Evolutionary conservation across 129 eudicot species (phyloP), one percentile per base, ranked within the genome.

Genomic region (Artemisia tridentata): DNA sequence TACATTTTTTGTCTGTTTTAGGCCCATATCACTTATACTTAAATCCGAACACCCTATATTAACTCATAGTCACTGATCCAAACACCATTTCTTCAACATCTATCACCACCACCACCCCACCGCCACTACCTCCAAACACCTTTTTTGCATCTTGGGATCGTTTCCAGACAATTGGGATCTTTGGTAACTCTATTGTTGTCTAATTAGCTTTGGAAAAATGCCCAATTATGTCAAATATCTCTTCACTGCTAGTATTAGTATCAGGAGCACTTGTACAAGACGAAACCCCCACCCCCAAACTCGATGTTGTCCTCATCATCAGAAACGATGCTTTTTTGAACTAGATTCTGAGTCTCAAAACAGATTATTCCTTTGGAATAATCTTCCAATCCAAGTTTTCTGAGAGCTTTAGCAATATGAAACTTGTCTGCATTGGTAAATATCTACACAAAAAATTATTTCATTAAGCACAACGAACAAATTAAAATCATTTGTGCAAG

Each of bases 341-440:
- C 72, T 0, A 95, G 96, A 45, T 92, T 92, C 31, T 89, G 82
- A 55, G 96, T 89, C 80, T 89, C 96, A 4, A 92, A 92, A 72
- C 97, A 91, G 17, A 92, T 85, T 52, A 92, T 85, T 72, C 96
- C 98, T 69, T 92, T 95, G 23, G 89, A 92, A 53, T 95, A 92
- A 51, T 77, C 98, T 73, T 92, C 95, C 43, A 92, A 72, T 11
- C 98, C 98, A 4, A 92, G 86, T 66, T 73, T 77, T 49, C 62
- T 74, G 1, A 92, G 85, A 52, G 74, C 95, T 77, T 86, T 87
- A 10, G 74, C 79, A 16, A 88, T 96, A 67, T 92, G 98, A 59
- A 85, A 73, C 83, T 77, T 86, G 76, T 89, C 95, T 4, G 90
- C 98, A 80, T 92, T 92, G 45, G 98, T 92, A 76, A 92, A 92